A percentile compares a stretch with the other conserved stretches of the same genome.
phyloP scores from a whole-genome alignment of 345 rosid genomes.

The Bruguiera sexangula region DNA sequence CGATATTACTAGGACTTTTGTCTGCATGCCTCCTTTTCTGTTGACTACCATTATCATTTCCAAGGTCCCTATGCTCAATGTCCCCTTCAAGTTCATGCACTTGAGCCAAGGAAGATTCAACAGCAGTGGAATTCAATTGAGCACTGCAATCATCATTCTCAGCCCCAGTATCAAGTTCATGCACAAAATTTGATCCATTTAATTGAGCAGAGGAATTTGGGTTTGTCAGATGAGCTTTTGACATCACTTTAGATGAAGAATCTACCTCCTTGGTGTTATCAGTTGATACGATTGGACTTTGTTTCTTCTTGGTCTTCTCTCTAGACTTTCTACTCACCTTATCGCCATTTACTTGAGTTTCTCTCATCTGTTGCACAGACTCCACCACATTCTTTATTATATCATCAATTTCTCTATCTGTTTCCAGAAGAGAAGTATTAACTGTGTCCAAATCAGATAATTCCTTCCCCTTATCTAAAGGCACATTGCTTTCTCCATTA shows the following conservation, averaged over 20 bases:
- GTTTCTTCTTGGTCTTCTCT: constrained; percentile 44
- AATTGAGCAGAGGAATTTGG: constrained; percentile 12
- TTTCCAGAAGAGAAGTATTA: constrained; percentile 17
- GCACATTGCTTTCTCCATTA: constrained; percentile 15
- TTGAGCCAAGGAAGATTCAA: neutral
- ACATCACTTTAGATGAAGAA: constrained; percentile 18
- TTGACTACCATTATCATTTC: constrained; percentile 14
- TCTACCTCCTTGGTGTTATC: constrained; percentile 20
- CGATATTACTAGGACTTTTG: constrained; percentile 15
- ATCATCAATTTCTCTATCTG: constrained; percentile 38
- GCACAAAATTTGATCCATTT: constrained; percentile 15
- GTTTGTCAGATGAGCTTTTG: constrained; percentile 19
- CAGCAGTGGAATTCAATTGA: constrained; percentile 7
- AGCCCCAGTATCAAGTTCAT: neutral
- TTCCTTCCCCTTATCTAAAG: constrained; percentile 18
- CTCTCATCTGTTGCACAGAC: constrained; percentile 35
- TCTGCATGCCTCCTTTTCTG: constrained; percentile 10
- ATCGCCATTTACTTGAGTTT: constrained; percentile 25
- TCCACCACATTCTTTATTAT: constrained; percentile 45
- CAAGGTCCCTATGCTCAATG: constrained; percentile 16
- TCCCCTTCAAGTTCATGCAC: constrained; percentile 17
- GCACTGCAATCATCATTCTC: constrained; percentile 11
- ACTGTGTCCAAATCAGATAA: constrained; percentile 9
- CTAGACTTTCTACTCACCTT: constrained; percentile 31
- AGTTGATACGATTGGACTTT: constrained; percentile 13